Percentiles rank a stretch among this genome's conserved stretches.
Conservation (phyloP, 805 yeast species). For the Candida coquimbonensis region DNA sequence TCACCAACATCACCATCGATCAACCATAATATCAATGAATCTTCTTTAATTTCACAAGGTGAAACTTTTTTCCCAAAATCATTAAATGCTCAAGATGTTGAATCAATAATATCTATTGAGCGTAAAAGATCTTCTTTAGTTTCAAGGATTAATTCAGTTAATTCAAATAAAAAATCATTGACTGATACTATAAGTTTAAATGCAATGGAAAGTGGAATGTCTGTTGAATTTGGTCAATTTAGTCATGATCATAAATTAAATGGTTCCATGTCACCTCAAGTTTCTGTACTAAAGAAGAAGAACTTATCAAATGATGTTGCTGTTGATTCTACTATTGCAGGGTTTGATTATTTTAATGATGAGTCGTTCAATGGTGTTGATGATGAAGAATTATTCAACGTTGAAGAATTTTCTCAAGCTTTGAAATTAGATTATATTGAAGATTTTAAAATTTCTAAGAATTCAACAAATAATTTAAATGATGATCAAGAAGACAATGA, state of each 20-base stretch:
- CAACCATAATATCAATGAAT: neutral
- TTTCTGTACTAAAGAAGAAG: constrained; percentile 26
- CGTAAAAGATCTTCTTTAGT: constrained; percentile 59
- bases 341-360: too few relatives aligned
- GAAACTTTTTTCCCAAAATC: constrained; percentile 69
- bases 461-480: neutral
- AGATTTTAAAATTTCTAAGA: neutral
- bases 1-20: neutral
- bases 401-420: constrained; percentile 20
- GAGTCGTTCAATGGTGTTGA: constrained; percentile 4
- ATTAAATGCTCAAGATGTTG: constrained; percentile 60
- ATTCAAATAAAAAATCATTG: constrained; percentile 18
- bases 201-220: constrained; percentile 43
- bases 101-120: constrained; percentile 62
- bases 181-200: constrained; percentile 29
- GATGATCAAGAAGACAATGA: neutral
- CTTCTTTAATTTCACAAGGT: constrained; percentile 28
- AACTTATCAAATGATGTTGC: too few relatives aligned
- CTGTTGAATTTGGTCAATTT: constrained; percentile 26
- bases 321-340: too few relatives aligned
- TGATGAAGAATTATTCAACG: constrained; percentile 21
- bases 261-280: constrained; percentile 24
- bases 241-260: too few relatives aligned
- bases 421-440: constrained; percentile 14
- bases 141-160: constrained; percentile 36